A percentile compares a stretch with the other conserved stretches of the same genome.
Evolutionary conservation across 106 monocot species (phyloP).

Genomic region (Acanthochlamys bracteata): DNA sequence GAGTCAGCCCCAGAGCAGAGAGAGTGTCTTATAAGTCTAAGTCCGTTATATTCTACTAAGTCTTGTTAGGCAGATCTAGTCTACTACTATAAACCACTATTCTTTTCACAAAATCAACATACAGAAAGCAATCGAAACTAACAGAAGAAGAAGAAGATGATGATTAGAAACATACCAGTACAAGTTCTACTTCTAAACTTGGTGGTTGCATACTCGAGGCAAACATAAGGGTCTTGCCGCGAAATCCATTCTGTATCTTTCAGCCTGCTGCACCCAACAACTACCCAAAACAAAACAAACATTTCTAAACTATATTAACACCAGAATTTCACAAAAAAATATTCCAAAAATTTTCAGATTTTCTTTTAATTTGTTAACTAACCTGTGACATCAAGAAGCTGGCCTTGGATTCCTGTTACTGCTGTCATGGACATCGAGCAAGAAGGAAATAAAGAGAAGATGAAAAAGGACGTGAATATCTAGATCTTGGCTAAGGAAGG

Average conservation of each 20-base stretch:
- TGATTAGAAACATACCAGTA: constrained; percentile 35
- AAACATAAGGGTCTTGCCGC: constrained; percentile 85
- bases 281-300: constrained; percentile 10
- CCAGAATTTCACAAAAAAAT: too few relatives aligned
- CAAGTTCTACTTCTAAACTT: constrained; percentile 78
- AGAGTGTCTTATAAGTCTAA: too few relatives aligned
- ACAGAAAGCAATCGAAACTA: too few relatives aligned
- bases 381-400: constrained; percentile 40
- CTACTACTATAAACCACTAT: too few relatives aligned
- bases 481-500: too few relatives aligned
- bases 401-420: constrained; percentile 27
- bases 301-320: too few relatives aligned
- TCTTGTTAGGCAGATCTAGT: too few relatives aligned
- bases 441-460: not conserved
- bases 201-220: constrained; percentile 69
- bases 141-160: not conserved
- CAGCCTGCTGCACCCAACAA: constrained; percentile 64
- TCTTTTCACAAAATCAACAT: not conserved
- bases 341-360: too few relatives aligned
- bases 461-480: too few relatives aligned
- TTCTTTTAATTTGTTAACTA: not conserved
- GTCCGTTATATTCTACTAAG: too few relatives aligned
- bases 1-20: too few relatives aligned
- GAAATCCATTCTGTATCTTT: constrained; percentile 75
- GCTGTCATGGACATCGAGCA: not conserved